Evolutionary conservation across 2,329 filamentous ascomycete genomes (phyloP), one percentile per base, ranked within the genome.

Genomic region (Penicillium oxalicum): DNA sequence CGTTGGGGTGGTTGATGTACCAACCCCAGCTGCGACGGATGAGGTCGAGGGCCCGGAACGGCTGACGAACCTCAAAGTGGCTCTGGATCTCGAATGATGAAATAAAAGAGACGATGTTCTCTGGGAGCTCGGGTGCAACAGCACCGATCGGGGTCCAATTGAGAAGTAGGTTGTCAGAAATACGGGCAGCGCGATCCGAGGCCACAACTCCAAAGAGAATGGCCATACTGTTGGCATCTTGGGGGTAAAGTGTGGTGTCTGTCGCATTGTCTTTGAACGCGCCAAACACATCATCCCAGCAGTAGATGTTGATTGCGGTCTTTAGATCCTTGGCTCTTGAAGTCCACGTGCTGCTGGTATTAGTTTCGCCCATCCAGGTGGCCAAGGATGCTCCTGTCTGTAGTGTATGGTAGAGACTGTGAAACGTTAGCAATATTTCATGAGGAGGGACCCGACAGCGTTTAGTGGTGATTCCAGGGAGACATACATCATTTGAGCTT

Each of bases 141-240:
- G 81, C 72, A 6, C 80, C 80, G 43, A 81, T 76, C 3, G 73
- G 69, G 0, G 70, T 75, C 80, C 79, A 82, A 60, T 79, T 81
- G 5, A 70, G 57, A 1, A 70, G 70, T 4, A 82, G 69, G 9
- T 61, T 64, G 2, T 66, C 54, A 2, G 75, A 75, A 40, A 81
- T 76, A 13, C 56, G 57, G 27, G 67, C 57, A 7, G 72, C 61
- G 18, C 61, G 66, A 6, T 64, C 54, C 18, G 63, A 53, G 49
- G 67, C 57, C 3, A 74, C 64, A 4, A 81, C 60, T 2, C 69
- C 70, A 49, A 78, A 78, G 35, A 77, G 65, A 3, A 82, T 64
- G 0, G 78, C 74, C 62, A 82, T 71, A 45, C 75, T 72, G 63
- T 84, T 84, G 9, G 74, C 79, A 52, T 83, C 80, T 65, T 86